These are phyloP conservation scores for Rasamsonia emersonii DNA, from an alignment of 2,329 filamentous ascomycete genomes.

Conservation along the genomic window DNA sequence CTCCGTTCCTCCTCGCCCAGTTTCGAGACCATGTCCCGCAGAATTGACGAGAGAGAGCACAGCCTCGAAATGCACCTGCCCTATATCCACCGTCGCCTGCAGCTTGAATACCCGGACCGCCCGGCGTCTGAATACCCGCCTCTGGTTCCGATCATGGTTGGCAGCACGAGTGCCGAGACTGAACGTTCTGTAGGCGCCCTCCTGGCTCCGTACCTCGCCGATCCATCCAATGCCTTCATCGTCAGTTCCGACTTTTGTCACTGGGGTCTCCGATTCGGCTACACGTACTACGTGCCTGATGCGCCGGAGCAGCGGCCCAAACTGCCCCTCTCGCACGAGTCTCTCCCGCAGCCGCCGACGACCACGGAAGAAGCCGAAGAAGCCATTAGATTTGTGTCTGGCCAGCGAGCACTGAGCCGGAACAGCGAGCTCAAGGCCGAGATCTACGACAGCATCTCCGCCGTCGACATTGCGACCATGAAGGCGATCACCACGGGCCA, in stretches of 20 bases:
- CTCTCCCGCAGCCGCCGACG: constrained; percentile 31
- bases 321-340: constrained; percentile 33
- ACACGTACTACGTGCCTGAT: constrained; percentile 64
- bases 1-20: constrained; percentile 25
- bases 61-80: constrained; percentile 95
- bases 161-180: constrained; percentile 56
- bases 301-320: constrained; percentile 28
- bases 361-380: constrained; percentile 17
- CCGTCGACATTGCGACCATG: constrained; percentile 75
- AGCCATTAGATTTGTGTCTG: constrained; percentile 20
- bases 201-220: constrained; percentile 68
- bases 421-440: constrained; percentile 31
- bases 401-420: constrained; percentile 21
- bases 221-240: constrained; percentile 69
- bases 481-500: constrained; percentile 69
- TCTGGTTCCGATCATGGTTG: constrained; percentile 79
- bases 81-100: constrained; percentile 74
- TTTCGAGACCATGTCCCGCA: constrained; percentile 49
- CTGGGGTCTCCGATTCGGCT: constrained; percentile 79
- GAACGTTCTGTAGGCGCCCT: constrained; percentile 62
- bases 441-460: constrained; percentile 78
- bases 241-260: constrained; percentile 96
- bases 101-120: constrained; percentile 42
- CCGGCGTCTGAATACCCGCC: constrained; percentile 54
- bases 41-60: constrained; percentile 73